Evolutionary conservation across 176 grass and related monocot species (phyloP).

Genomic region (Guadua angustifolia): DNA sequence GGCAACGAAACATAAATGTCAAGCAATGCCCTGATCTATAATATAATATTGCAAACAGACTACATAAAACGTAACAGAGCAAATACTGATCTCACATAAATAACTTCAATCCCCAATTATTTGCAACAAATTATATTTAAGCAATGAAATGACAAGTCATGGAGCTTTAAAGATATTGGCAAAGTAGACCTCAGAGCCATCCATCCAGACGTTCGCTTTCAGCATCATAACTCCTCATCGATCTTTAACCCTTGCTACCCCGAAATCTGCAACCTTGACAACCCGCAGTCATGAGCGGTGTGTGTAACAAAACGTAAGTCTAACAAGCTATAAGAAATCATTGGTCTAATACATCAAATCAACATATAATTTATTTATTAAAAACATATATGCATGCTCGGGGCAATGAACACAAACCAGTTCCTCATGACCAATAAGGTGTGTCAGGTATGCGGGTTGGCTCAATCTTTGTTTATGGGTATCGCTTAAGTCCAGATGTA

Average conservation of each 20-base stretch:
- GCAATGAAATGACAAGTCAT: conserved; percentile 4
- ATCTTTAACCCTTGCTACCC: conserved; percentile 79
- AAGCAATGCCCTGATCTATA: no score
- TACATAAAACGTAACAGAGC: no score
- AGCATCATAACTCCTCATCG: conserved; percentile 88
- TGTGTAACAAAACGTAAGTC: conserved; percentile 8
- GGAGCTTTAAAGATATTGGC: not conserved
- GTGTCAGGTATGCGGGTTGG: not conserved
- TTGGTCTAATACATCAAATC: not conserved
- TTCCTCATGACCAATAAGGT: not conserved
- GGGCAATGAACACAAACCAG: not conserved
- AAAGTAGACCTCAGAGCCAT: conserved; percentile 79
- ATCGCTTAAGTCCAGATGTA: not conserved
- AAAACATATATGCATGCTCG: not conserved
- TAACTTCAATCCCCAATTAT: no score
- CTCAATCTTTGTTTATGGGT: not conserved
- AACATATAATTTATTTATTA: not conserved
- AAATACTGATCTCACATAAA: no score
- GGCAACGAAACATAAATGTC: no score
- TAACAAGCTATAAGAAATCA: not conserved
- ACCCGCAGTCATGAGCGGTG: conserved; percentile 46
- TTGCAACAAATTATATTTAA: conserved; percentile 15
- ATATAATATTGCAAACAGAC: no score
- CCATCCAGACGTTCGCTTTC: conserved; percentile 91
- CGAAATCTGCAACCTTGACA: conserved; percentile 92